A percentile compares a stretch with the other conserved stretches of the same genome.
Conservation (phyloP, 1,284 basidiomycete species). For the Moesziomyces aphidis region DNA sequence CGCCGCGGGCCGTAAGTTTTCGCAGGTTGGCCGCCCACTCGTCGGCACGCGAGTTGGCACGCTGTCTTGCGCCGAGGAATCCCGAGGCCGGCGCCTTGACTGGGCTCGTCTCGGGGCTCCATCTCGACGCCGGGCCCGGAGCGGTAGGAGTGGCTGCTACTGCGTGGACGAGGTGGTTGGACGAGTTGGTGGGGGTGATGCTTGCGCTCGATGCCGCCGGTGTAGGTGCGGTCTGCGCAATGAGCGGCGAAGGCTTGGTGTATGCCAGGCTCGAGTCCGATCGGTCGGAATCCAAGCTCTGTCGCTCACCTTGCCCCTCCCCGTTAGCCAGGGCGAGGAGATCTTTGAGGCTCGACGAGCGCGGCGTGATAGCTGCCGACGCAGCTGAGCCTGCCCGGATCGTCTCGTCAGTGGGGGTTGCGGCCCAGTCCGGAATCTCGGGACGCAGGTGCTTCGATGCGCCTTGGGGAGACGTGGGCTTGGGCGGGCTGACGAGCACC, state of each 20-base stretch:
- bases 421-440: background rate
- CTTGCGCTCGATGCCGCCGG: slow-evolving; percentile 5
- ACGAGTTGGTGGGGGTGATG: slow-evolving; percentile 48
- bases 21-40: slow-evolving; percentile 41
- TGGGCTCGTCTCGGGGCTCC: slow-evolving; percentile 31
- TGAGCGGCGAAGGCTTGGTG: slow-evolving; percentile 38
- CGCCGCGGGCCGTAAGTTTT: slow-evolving; percentile 15
- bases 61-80: slow-evolving; percentile 8
- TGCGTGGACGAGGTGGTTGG: slow-evolving; percentile 5
- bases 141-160: slow-evolving; percentile 4
- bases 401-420: background rate
- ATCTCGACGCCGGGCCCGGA: slow-evolving; percentile 6
- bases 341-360: slow-evolving; percentile 38
- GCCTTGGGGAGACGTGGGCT: background rate
- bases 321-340: slow-evolving; percentile 11
- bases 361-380: slow-evolving; percentile 23
- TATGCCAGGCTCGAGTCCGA: slow-evolving; percentile 40
- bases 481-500: slow-evolving; percentile 24
- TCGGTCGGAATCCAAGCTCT: slow-evolving; percentile 19
- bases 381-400: slow-evolving; percentile 5
- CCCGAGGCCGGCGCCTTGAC: background rate
- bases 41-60: slow-evolving; percentile 40
- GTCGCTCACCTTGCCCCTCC: background rate
- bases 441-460: background rate
- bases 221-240: background rate